Evolutionary conservation across 108 stramenopile genomes (phyloP), one percentile per base, ranked within the genome.

Genomic region (Pseudonitzschia pungens): DNA sequence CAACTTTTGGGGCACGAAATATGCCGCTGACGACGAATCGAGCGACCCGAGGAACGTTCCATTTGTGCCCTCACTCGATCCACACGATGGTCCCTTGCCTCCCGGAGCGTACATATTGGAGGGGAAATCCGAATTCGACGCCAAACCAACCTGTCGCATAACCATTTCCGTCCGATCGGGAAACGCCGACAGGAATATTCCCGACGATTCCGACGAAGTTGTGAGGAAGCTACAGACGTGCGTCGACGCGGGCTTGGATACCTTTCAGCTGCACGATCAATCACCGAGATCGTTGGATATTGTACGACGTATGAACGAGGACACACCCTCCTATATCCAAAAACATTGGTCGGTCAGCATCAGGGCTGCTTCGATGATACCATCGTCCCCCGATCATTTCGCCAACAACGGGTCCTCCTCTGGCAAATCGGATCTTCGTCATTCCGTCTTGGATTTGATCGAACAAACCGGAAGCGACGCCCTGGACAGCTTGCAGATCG

Each of bases 191-290:
- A 21, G 22, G 16, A 48, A 56, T 53, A 54, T 0, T 0, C 29
- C 9, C 21, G 52, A 53, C 36, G 76, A 68, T 27, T 32, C 68
- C 31, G 62, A 72, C 29, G 58, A 56, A 57, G 44, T 67, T 21
- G 48, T 77, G 20, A 50, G 42, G 53, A 45, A 41, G 24, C 29
- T 81, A 18, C 91, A 92, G 64, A 63, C 75, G 22, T 73, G 79
- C 53, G 75, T 92, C 44, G 91, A 92, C 65, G 75, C 84, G n/a
- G 91, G 91, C 12, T 86, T 92, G 57, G 82, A 77, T 36, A 79
- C 87, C 12, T 89, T 92, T 73, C 72, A 80, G 27, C 24, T 29
- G 10, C 42, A 70, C 8, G 51, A 69, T 36, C 16, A 66, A 45
- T 43, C 58, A 36, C 60, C 65, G 59, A 50, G 52, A 77, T 78